Evolutionary conservation across 768 basidiomycete genomes (phyloP).

Genomic region (Pleurotus ostreatus): DNA sequence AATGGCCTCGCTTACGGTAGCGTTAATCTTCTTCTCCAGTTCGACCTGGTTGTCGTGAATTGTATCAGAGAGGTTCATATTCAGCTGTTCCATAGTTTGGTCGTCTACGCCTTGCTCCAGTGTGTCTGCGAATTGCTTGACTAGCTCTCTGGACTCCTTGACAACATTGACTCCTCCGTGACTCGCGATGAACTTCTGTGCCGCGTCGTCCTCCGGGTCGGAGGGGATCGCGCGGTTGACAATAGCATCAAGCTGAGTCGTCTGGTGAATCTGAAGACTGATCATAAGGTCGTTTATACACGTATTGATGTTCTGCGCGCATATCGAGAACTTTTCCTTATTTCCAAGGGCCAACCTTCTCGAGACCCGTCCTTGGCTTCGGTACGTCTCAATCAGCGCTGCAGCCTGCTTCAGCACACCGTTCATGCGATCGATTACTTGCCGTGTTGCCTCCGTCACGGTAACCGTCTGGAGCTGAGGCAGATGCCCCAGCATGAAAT

Average conservation of each 20-base stretch:
- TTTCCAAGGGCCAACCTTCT: constrained; percentile 34
- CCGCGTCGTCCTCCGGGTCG: constrained; percentile 33
- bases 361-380: constrained; percentile 30
- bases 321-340: constrained; percentile 30
- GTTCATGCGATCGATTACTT: constrained; percentile 34
- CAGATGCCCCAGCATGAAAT: constrained; percentile 38
- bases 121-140: constrained; percentile 32
- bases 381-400: constrained; percentile 33
- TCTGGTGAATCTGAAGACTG: constrained; percentile 39
- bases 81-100: constrained; percentile 35
- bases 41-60: constrained; percentile 27
- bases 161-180: constrained; percentile 35
- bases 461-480: constrained; percentile 28
- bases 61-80: constrained; percentile 27
- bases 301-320: constrained; percentile 25
- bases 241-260: constrained; percentile 27
- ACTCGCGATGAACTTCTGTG: constrained; percentile 26
- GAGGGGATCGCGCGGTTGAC: constrained; percentile 31
- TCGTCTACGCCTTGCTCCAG: constrained; percentile 33
- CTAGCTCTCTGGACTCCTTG: constrained; percentile 29
- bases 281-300: constrained; percentile 34
- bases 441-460: constrained; percentile 27
- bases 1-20: constrained; percentile 30
- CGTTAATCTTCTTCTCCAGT: constrained; percentile 25
- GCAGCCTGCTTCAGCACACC: constrained; percentile 33